A percentile compares a stretch with the other conserved stretches of the same genome.
These are phyloP conservation scores for Filobasidium uniguttulatum DNA, from an alignment of 1,284 basidiomycete genomes.

Conservation along the genomic window DNA sequence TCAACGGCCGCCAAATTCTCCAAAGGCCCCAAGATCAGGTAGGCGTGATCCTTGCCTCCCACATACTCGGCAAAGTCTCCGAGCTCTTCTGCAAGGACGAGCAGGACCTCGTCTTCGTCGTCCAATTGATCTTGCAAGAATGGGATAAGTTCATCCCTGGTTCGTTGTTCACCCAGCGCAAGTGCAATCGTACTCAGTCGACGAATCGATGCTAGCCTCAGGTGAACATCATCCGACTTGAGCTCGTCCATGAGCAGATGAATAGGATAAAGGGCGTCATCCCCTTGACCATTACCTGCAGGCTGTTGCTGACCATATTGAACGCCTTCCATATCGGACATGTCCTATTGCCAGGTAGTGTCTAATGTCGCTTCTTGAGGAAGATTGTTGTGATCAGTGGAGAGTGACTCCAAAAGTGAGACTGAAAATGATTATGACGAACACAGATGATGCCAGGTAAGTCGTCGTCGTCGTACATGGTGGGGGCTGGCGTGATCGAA, in stretches of 20 bases:
- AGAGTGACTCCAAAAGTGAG: too few relatives aligned
- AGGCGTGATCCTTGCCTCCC: constrained; percentile 77
- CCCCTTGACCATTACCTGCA: neutral
- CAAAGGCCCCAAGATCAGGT: constrained; percentile 78
- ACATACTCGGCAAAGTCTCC: constrained; percentile 89
- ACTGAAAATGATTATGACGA: too few relatives aligned
- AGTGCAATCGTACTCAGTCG: constrained; percentile 97
- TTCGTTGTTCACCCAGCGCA: constrained; percentile 87
- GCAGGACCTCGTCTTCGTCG: constrained; percentile 96
- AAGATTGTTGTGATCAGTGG: too few relatives aligned
- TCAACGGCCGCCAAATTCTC: constrained; percentile 95
- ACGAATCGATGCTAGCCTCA: constrained; percentile 93
- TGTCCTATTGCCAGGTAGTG: neutral
- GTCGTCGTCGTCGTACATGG: too few relatives aligned
- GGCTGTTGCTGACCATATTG: neutral
- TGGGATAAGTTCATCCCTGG: constrained; percentile 88
- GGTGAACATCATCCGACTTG: constrained; percentile 79
- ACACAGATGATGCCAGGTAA: too few relatives aligned
- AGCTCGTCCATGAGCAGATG: constrained; percentile 51
- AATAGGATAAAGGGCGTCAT: constrained; percentile 29
- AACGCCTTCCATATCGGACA: constrained; percentile 3
- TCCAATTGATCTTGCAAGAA: constrained; percentile 97
- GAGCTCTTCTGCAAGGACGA: constrained; percentile 91
- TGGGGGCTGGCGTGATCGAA: too few relatives aligned
- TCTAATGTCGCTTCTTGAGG: too few relatives aligned